A percentile compares a stretch with the other conserved stretches of the same genome.
These are phyloP conservation scores for Akanthomyces uredinophilus DNA, from an alignment of 2,329 filamentous ascomycete genomes.

Conservation along the genomic window DNA sequence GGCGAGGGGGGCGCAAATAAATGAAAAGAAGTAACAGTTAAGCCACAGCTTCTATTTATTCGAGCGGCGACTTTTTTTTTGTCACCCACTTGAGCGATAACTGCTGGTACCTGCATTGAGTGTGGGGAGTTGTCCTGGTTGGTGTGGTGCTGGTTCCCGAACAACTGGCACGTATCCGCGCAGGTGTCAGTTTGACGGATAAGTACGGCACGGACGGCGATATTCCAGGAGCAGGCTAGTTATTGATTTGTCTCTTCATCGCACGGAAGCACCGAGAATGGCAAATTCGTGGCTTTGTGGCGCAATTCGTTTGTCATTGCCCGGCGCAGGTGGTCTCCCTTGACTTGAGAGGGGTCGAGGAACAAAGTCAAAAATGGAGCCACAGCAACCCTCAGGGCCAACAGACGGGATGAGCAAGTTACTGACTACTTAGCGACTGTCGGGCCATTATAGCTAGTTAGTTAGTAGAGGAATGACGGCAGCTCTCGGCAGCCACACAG, in stretches of 20 bases:
- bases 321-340: neutral
- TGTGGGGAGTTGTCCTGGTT: neutral
- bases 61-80: too few relatives aligned
- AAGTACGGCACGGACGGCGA: too few relatives aligned
- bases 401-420: neutral
- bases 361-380: conserved; percentile 8
- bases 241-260: neutral
- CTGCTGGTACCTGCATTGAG: neutral
- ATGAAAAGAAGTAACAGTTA: too few relatives aligned
- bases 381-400: too few relatives aligned
- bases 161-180: too few relatives aligned
- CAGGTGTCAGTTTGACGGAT: too few relatives aligned
- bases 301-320: neutral
- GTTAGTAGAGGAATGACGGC: neutral
- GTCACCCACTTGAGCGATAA: neutral
- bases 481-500: neutral
- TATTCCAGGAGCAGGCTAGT: too few relatives aligned
- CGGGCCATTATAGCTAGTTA: neutral
- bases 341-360: conserved; percentile 1
- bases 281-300: neutral
- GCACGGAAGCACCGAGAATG: neutral
- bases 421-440: neutral
- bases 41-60: too few relatives aligned
- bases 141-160: neutral
- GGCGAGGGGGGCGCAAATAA: too few relatives aligned